These are phyloP conservation scores for Nitzschia putrida DNA, from an alignment of 108 stramenopile genomes.

Conservation along the genomic window DNA sequence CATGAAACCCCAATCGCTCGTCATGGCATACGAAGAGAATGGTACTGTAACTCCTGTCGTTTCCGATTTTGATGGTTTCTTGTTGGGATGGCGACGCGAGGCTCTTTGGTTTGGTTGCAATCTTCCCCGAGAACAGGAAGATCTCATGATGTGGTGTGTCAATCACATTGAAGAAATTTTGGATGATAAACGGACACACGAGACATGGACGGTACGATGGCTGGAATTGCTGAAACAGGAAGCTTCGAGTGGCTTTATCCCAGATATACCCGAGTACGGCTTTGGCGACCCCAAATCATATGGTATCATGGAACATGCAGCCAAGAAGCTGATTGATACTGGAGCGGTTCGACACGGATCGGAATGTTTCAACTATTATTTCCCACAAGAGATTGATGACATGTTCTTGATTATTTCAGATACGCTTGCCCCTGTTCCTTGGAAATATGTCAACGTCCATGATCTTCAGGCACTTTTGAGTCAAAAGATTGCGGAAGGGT, in stretches of 20 bases:
- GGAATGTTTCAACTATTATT: constrained; percentile 79
- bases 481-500: constrained; percentile 56
- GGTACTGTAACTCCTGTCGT: constrained; percentile 61
- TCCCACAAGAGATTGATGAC: constrained; percentile 79
- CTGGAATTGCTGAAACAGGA: constrained; percentile 58
- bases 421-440: constrained; percentile 37
- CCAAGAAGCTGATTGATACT: constrained; percentile 51
- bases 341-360: constrained; percentile 77
- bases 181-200: constrained; percentile 30
- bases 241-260: constrained; percentile 25
- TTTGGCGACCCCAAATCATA: constrained; percentile 80
- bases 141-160: constrained; percentile 58
- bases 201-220: constrained; percentile 71
- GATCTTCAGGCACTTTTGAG: constrained; percentile 57
- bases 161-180: constrained; percentile 61
- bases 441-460: constrained; percentile 63
- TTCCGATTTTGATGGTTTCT: constrained; percentile 77
- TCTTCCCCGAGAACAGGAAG: constrained; percentile 63
- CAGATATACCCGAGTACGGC: constrained; percentile 64
- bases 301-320: constrained; percentile 67
- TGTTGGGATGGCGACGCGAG: constrained; percentile 58
- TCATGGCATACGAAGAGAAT: constrained; percentile 78
- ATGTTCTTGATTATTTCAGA: constrained; percentile 64
- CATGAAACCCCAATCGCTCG: constrained; percentile 59
- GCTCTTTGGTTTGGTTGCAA: constrained; percentile 47